These are phyloP conservation scores for Didymellaceae sp. DNA, from an alignment of 2,329 filamentous ascomycete species.

Conservation along the genomic window DNA sequence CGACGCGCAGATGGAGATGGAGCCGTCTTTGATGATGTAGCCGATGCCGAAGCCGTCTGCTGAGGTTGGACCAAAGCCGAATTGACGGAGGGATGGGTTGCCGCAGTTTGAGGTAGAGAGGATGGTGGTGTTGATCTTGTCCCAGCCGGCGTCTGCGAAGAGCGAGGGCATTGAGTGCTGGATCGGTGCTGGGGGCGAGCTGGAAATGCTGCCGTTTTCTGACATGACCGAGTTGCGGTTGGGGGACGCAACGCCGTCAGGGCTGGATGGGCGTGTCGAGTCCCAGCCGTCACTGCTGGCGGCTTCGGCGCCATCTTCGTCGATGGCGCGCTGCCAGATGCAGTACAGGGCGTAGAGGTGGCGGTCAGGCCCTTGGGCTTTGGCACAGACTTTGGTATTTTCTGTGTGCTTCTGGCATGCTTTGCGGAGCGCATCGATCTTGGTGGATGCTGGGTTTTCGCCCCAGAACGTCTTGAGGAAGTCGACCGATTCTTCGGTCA, in stretches of 20 bases:
- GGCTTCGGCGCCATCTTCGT: constrained; percentile 68
- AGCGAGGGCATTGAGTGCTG: constrained; percentile 71
- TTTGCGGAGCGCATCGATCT: constrained; percentile 82
- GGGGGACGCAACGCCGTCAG: constrained; percentile 62
- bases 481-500: constrained; percentile 80
- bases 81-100: constrained; percentile 91
- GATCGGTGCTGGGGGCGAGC: constrained; percentile 59
- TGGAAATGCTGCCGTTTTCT: constrained; percentile 55
- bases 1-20: constrained; percentile 87
- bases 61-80: constrained; percentile 93
- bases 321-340: constrained; percentile 89
- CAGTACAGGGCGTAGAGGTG: constrained; percentile 94
- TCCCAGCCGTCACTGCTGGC: constrained; percentile 62
- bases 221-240: constrained; percentile 60
- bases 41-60: constrained; percentile 96
- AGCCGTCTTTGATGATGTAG: constrained; percentile 97
- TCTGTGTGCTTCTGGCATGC: constrained; percentile 84
- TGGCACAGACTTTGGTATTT: constrained; percentile 83
- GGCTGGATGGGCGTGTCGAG: constrained; percentile 57
- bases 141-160: constrained; percentile 90
- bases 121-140: constrained; percentile 92
- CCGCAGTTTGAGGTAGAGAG: constrained; percentile 98
- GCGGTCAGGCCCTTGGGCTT: constrained; percentile 88
- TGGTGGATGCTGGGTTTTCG: constrained; percentile 80
- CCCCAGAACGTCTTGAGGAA: constrained; percentile 96